Evolutionary conservation across 164 flowering plant genomes (phyloP), one percentile per base, ranked within the genome.

Genomic region (Piper longum): DNA sequence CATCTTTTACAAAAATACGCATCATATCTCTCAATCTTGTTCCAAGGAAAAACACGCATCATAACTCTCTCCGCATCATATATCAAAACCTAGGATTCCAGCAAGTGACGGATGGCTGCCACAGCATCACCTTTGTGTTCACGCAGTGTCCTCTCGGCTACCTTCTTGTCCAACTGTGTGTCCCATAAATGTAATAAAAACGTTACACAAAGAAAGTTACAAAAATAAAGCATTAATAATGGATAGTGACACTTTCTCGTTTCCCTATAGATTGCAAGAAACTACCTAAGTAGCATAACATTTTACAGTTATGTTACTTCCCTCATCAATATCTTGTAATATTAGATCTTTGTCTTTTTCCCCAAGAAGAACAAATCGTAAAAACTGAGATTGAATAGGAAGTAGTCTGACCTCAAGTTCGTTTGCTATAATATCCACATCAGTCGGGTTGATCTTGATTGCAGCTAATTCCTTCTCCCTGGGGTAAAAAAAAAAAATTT

Each of bases 81-180:
- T n/a, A n/a, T n/a, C 19, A 26, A 26, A 17, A 26, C 2, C 26
- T 56, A 56, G 5, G 59, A 17, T 56, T 56, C 79, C 66, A 93
- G 89, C 79, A 93, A 70, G 67, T 74, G 69, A 54, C 88, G 84
- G 39, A 90, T 76, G n/a, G 97, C 97, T 75, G 97, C 92, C 75
- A 93, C 98, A 40, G 98, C 98, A 75, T 93, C 92, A n/a, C 97
- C 96, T 77, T 88, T 88, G 77, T 90, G 97, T 78, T 93, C 99
- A 0, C 95, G 78, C 44, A 93, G 71, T 16, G 92, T 86, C 73
- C 97, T 87, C 77, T 93, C 99, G 18, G 95, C 97, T 12, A 93
- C 88, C 79, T 90, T 93, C 79, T 83, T 88, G 85, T 90, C 99
- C 88, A 93, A 64, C 97, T 91, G 78, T 71, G 59, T 4, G 62